Conservation (phyloP, 1,139 yeast genomes). For the Scheffersomyces parashehatae region DNA sequence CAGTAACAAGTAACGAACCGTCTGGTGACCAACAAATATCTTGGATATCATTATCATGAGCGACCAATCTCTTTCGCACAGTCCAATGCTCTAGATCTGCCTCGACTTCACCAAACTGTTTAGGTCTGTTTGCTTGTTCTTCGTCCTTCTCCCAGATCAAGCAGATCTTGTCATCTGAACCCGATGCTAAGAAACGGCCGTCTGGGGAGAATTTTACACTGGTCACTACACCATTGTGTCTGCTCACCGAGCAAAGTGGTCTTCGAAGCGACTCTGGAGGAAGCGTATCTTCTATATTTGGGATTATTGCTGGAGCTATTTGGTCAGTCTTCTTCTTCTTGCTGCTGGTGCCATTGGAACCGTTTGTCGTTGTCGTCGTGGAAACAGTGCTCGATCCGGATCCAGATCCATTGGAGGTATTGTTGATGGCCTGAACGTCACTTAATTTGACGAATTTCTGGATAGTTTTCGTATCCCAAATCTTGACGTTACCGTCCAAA, state of each 20-base stretch:
- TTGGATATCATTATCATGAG: conserved; percentile 96
- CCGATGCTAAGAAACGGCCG: conserved; percentile 87
- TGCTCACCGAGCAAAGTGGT: conserved; percentile 77
- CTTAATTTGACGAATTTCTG: conserved; percentile 26
- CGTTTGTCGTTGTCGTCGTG: no score
- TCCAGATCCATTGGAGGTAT: no score
- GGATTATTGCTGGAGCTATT: conserved; percentile 3
- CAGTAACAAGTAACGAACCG: conserved; percentile 83
- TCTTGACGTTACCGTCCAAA: conserved; percentile 86
- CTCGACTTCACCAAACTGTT: conserved; percentile 52
- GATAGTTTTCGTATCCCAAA: conserved; percentile 78
- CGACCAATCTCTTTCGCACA: conserved; percentile 84
- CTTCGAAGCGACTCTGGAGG: conserved; percentile 43
- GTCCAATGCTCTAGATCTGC: conserved; percentile 89
- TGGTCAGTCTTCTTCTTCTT: conserved; percentile 3
- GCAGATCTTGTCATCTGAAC: conserved; percentile 91
- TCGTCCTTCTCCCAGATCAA: conserved; percentile 93
- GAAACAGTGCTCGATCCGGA: no score
- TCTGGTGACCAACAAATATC: conserved; percentile 99
- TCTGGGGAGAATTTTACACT: conserved; percentile 90
- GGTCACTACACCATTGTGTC: conserved; percentile 94
- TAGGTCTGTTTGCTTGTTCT: conserved; percentile 43
- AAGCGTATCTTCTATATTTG: conserved; percentile 13
- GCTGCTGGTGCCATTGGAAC: conserved; percentile 2
- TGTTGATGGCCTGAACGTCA: not conserved